Conservation (phyloP, 2,329 filamentous ascomycete species). For the Neonectria neomacrospora region DNA sequence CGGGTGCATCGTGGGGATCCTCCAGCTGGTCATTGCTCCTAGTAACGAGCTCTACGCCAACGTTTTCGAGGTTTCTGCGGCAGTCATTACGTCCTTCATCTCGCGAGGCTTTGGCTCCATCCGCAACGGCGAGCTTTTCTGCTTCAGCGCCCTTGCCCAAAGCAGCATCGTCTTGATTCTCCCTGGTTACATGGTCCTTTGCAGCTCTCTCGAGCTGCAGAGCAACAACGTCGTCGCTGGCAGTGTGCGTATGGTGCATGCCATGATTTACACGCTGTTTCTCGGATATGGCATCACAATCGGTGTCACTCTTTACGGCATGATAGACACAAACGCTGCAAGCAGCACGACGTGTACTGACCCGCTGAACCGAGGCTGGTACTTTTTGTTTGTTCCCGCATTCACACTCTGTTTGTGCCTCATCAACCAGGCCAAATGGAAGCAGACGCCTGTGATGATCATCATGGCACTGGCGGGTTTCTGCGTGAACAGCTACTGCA, state of each 20-base stretch:
- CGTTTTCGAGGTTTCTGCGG: conserved; percentile 64
- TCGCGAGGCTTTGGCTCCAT: conserved; percentile 77
- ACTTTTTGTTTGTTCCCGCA: conserved; percentile 78
- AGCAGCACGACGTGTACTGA: conserved; percentile 55
- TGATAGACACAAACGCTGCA: conserved; percentile 67
- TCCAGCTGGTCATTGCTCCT: conserved; percentile 80
- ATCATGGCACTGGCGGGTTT: conserved; percentile 79
- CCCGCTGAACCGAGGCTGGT: conserved; percentile 58
- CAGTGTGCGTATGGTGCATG: conserved; percentile 79
- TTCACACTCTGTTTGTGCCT: conserved; percentile 81
- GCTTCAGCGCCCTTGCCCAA: conserved; percentile 77
- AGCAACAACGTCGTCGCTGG: conserved; percentile 77
- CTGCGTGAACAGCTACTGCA: conserved; percentile 78
- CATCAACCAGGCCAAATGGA: conserved; percentile 85
- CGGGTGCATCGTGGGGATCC: conserved; percentile 76
- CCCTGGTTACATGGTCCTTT: conserved; percentile 65
- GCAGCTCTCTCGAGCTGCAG: conserved; percentile 71
- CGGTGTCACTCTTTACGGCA: conserved; percentile 73
- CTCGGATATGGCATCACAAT: conserved; percentile 80
- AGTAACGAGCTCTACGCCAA: conserved; percentile 75
- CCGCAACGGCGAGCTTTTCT: conserved; percentile 67
- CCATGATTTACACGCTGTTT: conserved; percentile 79
- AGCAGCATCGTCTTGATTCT: conserved; percentile 81
- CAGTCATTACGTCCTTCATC: conserved; percentile 74
- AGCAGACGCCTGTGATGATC: conserved; percentile 80